Base-by-base conservation (phyloP, 805 yeast species). In the Saccharomycopsis lassenensis region DNA sequence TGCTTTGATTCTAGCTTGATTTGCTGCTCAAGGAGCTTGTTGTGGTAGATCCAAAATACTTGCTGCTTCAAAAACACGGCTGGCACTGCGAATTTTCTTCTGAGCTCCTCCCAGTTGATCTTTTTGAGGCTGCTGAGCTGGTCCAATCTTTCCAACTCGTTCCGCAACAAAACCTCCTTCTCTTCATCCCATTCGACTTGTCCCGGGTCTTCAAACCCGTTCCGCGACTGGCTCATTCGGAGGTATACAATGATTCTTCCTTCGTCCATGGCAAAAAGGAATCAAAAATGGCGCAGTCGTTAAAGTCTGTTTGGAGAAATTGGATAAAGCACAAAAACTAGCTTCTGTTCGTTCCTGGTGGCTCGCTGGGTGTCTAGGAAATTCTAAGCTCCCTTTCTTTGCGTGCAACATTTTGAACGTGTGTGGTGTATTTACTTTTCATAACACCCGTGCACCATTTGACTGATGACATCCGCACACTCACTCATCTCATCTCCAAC, bases 41-140 rank as follows among this genome's bases (percentile, higher is more conserved):
- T 57, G 39, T 59, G 62, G 35, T 61, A 61, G 3, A 61, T 49
- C 64, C 65, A 59, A 2, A 61, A 60, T 1, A 63, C 62, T 40
- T 61, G 65, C 45, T 61, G 65, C 8, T 59, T 48, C 48, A 8
- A 59, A 46, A 41, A 41, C 16, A 15, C 29, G 1, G 28, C 7
- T 18, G 34, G 18, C 4, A 21, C 37, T 2, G 62, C 68, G 39
- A 65, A 57, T 21, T 51, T 48, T 14, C 46, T 45, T 2, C 65
- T 59, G 11, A 62, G 42, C 15, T 43, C 47, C 2, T 43, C 31
- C 60, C 61, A 56, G 37, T 57, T 48, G 5, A 55, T 49, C 18
- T 49, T 45, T 16, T 45, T 48, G 21, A 39, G 45, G 10, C 46
- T 37, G 19, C 46, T 41, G 24, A 47, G 48, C 11, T 5, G 17